Percentiles rank a stretch among this genome's conserved stretches.
phyloP scores from a whole-genome alignment of 441 rosid species.

The Rhodomyrtus psidioides region DNA sequence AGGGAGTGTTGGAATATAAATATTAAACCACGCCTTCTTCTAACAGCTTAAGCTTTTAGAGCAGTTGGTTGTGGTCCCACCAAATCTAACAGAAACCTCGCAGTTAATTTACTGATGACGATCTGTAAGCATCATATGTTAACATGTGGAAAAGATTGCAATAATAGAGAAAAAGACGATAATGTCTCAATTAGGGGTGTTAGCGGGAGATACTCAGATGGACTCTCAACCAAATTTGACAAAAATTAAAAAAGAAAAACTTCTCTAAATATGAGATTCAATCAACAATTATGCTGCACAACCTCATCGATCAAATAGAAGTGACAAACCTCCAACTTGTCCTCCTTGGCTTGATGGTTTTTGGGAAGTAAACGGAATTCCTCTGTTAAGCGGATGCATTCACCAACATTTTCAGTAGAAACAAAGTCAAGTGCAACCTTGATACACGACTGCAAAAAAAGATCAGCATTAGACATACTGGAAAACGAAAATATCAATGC shows the following conservation, averaged over 20 bases:
- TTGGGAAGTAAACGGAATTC: constrained; percentile 27
- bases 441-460: constrained; percentile 27
- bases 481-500: background rate
- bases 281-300: background rate
- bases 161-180: background rate
- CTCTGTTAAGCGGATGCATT: constrained; percentile 26
- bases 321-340: constrained; percentile 29
- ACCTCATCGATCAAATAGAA: background rate
- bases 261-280: background rate
- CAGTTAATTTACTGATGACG: background rate
- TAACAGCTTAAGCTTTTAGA: too few species aligned
- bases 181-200: background rate
- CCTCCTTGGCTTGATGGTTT: constrained; percentile 26
- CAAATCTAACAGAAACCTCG: too few species aligned
- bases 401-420: constrained; percentile 30
- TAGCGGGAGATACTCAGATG: background rate
- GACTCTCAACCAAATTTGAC: background rate
- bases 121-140: background rate
- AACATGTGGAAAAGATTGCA: background rate
- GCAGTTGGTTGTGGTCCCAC: too few species aligned
- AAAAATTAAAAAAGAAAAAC: background rate
- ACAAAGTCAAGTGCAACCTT: constrained; percentile 33
- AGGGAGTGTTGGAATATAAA: too few species aligned
- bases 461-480: background rate
- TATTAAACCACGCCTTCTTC: too few species aligned